Evolutionary conservation across 768 basidiomycete species (phyloP).

Genomic region (Leccinum obscurum): DNA sequence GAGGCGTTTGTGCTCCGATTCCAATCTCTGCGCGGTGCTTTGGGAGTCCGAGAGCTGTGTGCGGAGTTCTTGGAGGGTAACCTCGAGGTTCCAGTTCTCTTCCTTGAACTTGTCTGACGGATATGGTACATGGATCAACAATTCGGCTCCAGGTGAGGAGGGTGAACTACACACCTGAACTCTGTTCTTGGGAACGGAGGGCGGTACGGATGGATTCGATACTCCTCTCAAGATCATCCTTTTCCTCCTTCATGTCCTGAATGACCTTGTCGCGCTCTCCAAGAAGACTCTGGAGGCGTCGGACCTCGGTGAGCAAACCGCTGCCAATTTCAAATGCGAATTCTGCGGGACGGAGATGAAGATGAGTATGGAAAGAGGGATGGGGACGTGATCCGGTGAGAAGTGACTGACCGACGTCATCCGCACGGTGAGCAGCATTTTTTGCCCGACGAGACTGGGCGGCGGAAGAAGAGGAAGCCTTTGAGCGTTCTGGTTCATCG

Average conservation of each 20-base stretch:
- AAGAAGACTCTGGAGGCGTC: conserved; percentile 86
- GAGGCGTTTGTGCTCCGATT: conserved; percentile 83
- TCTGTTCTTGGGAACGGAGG: conserved; percentile 79
- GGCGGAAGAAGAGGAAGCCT: conserved; percentile 67
- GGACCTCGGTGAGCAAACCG: conserved; percentile 85
- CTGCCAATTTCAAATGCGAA: conserved; percentile 99
- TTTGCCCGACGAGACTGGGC: conserved; percentile 87
- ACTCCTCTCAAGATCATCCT: conserved; percentile 81
- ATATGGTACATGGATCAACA: conserved; percentile 3
- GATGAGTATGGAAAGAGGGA: neutral
- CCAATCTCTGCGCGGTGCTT: conserved; percentile 63
- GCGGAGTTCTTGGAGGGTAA: conserved; percentile 84
- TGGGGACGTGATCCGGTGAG: conserved; percentile 9
- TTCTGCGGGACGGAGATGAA: conserved; percentile 51
- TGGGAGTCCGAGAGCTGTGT: conserved; percentile 67
- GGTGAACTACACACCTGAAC: conserved; percentile 50
- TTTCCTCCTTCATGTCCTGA: conserved; percentile 89
- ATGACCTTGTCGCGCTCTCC: conserved; percentile 92
- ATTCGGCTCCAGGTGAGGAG: neutral
- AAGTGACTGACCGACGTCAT: conserved; percentile 74
- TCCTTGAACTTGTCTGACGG: conserved; percentile 89
- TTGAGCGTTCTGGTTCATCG: conserved; percentile 59
- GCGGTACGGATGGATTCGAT: conserved; percentile 73
- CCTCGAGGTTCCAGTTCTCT: conserved; percentile 99
- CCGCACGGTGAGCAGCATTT: conserved; percentile 87